phyloP scores from a whole-genome alignment of 192 early-diverging fungal genomes.

The Coemansia sp. region DNA sequence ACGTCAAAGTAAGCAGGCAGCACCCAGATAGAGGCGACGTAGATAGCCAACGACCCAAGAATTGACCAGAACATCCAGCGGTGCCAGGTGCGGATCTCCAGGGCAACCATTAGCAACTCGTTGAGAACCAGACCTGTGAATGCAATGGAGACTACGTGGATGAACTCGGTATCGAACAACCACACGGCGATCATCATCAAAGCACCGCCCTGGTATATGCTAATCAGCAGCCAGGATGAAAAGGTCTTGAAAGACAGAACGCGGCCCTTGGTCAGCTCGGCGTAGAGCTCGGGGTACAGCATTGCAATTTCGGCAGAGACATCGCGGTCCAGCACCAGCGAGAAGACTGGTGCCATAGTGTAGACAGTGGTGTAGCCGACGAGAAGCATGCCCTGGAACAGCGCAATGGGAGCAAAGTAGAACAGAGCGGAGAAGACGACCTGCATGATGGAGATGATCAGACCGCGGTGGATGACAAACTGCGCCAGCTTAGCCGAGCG shows the following conservation, averaged over 20 bases:
- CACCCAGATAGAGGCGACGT: conserved; percentile 86
- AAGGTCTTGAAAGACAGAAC: conserved; percentile 91
- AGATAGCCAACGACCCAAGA: conserved; percentile 76
- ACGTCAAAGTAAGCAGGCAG: conserved; percentile 90
- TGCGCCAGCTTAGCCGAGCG: conserved; percentile 91
- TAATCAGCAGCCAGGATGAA: conserved; percentile 91
- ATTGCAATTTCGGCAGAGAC: conserved; percentile 86
- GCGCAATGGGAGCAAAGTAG: conserved; percentile 95
- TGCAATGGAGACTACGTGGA: conserved; percentile 91
- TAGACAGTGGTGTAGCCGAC: conserved; percentile 95
- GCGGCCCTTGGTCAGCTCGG: conserved; percentile 90
- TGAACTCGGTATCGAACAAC: conserved; percentile 94
- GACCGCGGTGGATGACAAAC: conserved; percentile 95
- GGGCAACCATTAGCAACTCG: conserved; percentile 92
- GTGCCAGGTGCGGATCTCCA: conserved; percentile 95
- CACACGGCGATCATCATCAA: conserved; percentile 94
- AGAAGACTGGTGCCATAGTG: conserved; percentile 97
- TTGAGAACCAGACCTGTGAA: conserved; percentile 94
- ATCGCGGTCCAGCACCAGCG: conserved; percentile 89
- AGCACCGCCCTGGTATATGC: conserved; percentile 94
- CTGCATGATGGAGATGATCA: conserved; percentile 98
- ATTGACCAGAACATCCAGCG: conserved; percentile 84
- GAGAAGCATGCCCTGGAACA: conserved; percentile 86
- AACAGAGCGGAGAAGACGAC: conserved; percentile 95
- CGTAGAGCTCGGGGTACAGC: conserved; percentile 91